These are phyloP conservation scores for Nymphaea thermarum DNA, from an alignment of 164 flowering plant genomes.

Conservation along the genomic window DNA sequence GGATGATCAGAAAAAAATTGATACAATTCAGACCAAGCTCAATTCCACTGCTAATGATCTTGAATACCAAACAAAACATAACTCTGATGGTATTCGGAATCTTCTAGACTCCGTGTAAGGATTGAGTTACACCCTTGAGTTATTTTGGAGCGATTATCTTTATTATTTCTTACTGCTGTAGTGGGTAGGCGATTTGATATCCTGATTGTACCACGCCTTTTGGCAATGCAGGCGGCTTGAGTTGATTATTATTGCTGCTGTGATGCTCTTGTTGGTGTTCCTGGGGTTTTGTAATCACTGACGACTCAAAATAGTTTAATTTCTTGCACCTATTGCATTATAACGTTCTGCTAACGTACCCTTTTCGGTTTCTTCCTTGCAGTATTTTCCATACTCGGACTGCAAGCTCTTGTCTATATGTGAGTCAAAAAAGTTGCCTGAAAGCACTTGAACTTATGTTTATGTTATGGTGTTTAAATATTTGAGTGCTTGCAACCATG, in stretches of 20 bases:
- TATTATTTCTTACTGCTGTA: too few relatives aligned
- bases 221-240: constrained; percentile 43
- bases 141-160: too few relatives aligned
- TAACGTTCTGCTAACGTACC: background rate
- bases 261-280: constrained; percentile 70
- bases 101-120: constrained; percentile 46
- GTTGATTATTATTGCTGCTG: constrained; percentile 64
- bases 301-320: background rate
- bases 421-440: constrained; percentile 22
- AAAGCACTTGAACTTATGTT: background rate
- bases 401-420: constrained; percentile 67
- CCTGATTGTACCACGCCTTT: too few relatives aligned
- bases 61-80: constrained; percentile 23
- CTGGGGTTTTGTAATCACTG: constrained; percentile 74
- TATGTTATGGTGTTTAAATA: background rate
- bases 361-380: constrained; percentile 18
- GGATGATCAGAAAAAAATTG: constrained; percentile 42
- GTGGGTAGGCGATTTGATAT: too few relatives aligned
- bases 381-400: constrained; percentile 73
- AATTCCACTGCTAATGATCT: constrained; percentile 48
- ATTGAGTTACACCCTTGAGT: background rate
- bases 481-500: background rate
- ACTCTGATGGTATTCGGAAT: constrained; percentile 36
- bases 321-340: background rate
- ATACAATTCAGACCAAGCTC: constrained; percentile 37